Percentiles rank a stretch among this genome's conserved stretches.
Evolutionary conservation across 139 green algal genomes (phyloP).

Genomic region (Nannochloris sp.): DNA sequence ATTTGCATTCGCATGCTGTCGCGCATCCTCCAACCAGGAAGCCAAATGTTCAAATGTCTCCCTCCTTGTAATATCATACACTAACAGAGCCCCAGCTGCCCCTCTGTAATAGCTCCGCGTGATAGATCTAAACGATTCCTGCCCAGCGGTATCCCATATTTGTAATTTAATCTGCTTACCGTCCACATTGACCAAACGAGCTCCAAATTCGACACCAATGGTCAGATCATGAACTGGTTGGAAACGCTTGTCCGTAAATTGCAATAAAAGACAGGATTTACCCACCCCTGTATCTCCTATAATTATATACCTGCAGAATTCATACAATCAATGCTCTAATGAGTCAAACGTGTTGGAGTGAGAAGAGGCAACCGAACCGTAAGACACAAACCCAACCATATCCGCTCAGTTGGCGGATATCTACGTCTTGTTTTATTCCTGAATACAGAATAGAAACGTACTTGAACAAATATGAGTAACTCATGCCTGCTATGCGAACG

Average conservation of each 20-base stretch:
- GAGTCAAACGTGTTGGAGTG: not conserved
- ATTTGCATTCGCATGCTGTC: slow-evolving; percentile 97
- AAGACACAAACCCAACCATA: too few relatives aligned
- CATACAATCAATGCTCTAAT: not conserved
- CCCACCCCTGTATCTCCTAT: slow-evolving; percentile 93
- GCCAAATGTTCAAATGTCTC: slow-evolving; percentile 98
- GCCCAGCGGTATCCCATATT: slow-evolving; percentile 92
- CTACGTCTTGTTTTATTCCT: too few relatives aligned
- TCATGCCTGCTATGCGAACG: slow-evolving; percentile 6
- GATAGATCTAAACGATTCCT: slow-evolving; percentile 97
- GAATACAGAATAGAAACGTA: not conserved
- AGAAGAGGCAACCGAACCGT: not conserved
- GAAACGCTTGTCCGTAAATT: slow-evolving; percentile 99
- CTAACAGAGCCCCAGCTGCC: slow-evolving; percentile 94
- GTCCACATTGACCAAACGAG: slow-evolving; percentile 98
- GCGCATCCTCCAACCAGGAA: slow-evolving; percentile 95
- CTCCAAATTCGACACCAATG: slow-evolving; percentile 56
- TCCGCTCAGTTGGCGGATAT: too few relatives aligned
- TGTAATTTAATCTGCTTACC: slow-evolving; percentile 98
- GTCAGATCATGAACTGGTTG: slow-evolving; percentile 63
- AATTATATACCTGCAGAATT: slow-evolving; percentile 64
- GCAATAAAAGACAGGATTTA: slow-evolving; percentile 98
- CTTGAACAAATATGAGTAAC: slow-evolving; percentile 36
- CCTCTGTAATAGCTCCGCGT: slow-evolving; percentile 97
- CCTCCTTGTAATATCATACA: slow-evolving; percentile 98